Percentiles rank a stretch among this genome's conserved stretches.
phyloP scores from a whole-genome alignment of 2,329 filamentous ascomycete genomes.

The Fusarium globosum region DNA sequence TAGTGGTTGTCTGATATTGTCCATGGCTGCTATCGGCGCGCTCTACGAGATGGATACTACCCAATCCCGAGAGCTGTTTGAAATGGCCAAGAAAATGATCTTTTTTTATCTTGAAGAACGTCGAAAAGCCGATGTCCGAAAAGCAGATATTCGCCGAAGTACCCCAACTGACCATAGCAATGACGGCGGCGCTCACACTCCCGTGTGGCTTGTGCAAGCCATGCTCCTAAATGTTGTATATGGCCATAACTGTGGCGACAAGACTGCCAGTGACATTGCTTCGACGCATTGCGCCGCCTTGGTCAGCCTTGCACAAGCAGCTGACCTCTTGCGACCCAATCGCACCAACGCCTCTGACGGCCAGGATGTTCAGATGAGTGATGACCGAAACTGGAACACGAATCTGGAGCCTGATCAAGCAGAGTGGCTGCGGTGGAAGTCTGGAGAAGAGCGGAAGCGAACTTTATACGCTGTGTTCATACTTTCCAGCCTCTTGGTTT shows the following conservation, averaged over 20 bases:
- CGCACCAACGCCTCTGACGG: slow-evolving; percentile 59
- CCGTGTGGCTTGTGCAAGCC: slow-evolving; percentile 94
- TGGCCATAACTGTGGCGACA: slow-evolving; percentile 93
- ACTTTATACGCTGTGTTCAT: slow-evolving; percentile 93
- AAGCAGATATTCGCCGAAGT: slow-evolving; percentile 68
- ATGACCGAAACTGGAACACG: slow-evolving; percentile 61
- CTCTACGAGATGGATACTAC: slow-evolving; percentile 87
- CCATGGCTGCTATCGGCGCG: slow-evolving; percentile 83
- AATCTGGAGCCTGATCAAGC: slow-evolving; percentile 62
- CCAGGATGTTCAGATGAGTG: slow-evolving; percentile 68
- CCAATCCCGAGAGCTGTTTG: slow-evolving; percentile 86
- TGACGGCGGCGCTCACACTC: slow-evolving; percentile 77
- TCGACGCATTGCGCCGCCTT: slow-evolving; percentile 91
- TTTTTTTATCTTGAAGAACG: slow-evolving; percentile 91
- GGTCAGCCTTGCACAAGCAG: slow-evolving; percentile 89
- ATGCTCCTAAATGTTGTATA: slow-evolving; percentile 98
- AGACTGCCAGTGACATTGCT: slow-evolving; percentile 89
- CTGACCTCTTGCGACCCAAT: slow-evolving; percentile 71
- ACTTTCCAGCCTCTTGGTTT: slow-evolving; percentile 89
- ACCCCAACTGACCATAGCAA: slow-evolving; percentile 60
- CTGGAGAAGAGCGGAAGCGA: slow-evolving; percentile 88
- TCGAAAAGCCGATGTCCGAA: slow-evolving; percentile 82
- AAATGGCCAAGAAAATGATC: slow-evolving; percentile 95
- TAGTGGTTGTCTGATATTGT: slow-evolving; percentile 84
- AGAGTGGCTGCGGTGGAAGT: slow-evolving; percentile 88